These are phyloP conservation scores for Candida takata DNA, from an alignment of 805 yeast genomes.

Conservation along the genomic window DNA sequence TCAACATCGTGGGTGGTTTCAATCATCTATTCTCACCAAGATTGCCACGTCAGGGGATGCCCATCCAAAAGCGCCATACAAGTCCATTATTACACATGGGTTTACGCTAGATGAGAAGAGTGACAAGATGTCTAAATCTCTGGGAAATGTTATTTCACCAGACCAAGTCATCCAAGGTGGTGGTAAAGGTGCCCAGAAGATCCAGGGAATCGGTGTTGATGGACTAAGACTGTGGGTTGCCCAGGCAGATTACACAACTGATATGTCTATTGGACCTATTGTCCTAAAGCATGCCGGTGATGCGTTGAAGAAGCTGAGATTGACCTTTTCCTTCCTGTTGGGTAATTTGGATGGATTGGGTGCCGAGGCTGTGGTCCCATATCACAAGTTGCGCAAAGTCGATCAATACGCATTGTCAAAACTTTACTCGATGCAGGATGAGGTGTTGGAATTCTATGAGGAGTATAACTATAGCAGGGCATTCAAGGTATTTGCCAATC, in stretches of 20 bases:
- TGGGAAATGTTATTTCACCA: conserved; percentile 79
- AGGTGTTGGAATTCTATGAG: conserved; percentile 40
- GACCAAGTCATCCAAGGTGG: conserved; percentile 40
- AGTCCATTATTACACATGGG: conserved; percentile 82
- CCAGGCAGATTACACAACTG: conserved; percentile 77
- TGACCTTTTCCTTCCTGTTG: conserved; percentile 71
- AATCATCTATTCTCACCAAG: conserved; percentile 79
- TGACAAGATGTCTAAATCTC: conserved; percentile 87
- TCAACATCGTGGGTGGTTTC: conserved; percentile 99
- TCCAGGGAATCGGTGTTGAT: conserved; percentile 76
- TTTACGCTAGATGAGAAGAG: conserved; percentile 83
- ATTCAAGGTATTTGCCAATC: conserved; percentile 58
- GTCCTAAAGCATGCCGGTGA: conserved; percentile 73
- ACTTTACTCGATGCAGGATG: conserved; percentile 39
- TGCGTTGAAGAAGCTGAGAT: conserved; percentile 70
- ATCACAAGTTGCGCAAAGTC: conserved; percentile 34
- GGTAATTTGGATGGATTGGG: conserved; percentile 59
- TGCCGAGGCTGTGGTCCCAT: conserved; percentile 28
- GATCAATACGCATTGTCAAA: conserved; percentile 62
- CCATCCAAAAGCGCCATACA: conserved; percentile 52
- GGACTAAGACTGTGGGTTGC: conserved; percentile 91
- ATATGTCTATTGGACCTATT: conserved; percentile 66
- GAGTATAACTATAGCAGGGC: conserved; percentile 62
- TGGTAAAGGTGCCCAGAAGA: conserved; percentile 39
- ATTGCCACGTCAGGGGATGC: conserved; percentile 36